These are phyloP conservation scores for Kalanchoe fedtschenkoi DNA, from an alignment of 164 flowering plant species.

Conservation along the genomic window DNA sequence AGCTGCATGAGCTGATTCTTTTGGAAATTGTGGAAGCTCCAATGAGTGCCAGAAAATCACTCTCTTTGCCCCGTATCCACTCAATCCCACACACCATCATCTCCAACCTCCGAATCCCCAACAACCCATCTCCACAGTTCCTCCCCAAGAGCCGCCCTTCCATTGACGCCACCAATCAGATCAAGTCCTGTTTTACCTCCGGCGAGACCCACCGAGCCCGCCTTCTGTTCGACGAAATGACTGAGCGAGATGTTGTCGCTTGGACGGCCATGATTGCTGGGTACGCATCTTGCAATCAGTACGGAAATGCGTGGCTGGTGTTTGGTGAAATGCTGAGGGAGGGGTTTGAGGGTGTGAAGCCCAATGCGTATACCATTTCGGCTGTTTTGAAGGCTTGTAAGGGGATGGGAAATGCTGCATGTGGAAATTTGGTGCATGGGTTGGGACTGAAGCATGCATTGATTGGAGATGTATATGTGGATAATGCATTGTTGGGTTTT, in stretches of 20 bases:
- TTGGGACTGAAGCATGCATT: slow-evolving; percentile 48
- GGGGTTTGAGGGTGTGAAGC: slow-evolving; percentile 17
- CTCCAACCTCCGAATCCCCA: slow-evolving; percentile 17
- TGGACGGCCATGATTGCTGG: slow-evolving; percentile 86
- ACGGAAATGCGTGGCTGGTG: slow-evolving; percentile 39
- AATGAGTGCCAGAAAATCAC: slow-evolving; percentile 16
- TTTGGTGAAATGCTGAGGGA: slow-evolving; percentile 43
- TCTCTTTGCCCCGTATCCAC: slow-evolving; percentile 11
- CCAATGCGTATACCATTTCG: slow-evolving; percentile 63
- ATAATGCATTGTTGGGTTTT: slow-evolving; percentile 67
- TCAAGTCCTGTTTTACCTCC: slow-evolving; percentile 31
- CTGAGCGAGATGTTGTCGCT: slow-evolving; percentile 61
- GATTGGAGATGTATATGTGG: slow-evolving; percentile 47
- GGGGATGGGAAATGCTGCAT: slow-evolving; percentile 27
- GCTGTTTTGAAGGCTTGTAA: slow-evolving; percentile 68
- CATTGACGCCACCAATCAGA: slow-evolving; percentile 41
- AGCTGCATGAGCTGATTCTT: neutral
- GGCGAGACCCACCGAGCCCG: slow-evolving; percentile 48
- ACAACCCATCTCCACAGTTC: slow-evolving; percentile 16
- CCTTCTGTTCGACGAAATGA: slow-evolving; percentile 65
- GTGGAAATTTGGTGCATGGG: slow-evolving; percentile 57
- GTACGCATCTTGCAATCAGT: slow-evolving; percentile 35
- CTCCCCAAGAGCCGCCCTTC: slow-evolving; percentile 24
- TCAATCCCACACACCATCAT: slow-evolving; percentile 16
- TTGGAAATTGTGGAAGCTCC: neutral